Conservation (phyloP, 768 basidiomycete genomes). For the Mycena vulgaris region DNA sequence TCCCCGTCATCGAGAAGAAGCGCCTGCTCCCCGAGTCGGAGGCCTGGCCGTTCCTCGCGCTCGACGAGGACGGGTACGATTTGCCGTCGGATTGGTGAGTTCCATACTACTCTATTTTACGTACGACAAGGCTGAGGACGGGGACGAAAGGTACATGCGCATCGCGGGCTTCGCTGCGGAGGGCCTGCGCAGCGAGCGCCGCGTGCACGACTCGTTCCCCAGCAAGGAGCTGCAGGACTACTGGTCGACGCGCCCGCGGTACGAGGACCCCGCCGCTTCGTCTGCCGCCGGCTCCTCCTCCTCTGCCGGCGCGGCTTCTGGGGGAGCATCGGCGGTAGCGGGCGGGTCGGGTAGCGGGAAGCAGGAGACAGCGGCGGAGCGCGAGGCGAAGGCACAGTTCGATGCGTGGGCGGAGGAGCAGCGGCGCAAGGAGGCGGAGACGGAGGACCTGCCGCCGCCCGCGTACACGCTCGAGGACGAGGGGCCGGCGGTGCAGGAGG, state of each 20-base stretch:
- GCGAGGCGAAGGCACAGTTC: conserved; percentile 38
- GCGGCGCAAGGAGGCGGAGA: conserved; percentile 56
- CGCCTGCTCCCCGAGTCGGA: conserved; percentile 74
- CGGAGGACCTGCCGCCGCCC: conserved; percentile 74
- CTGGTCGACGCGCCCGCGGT: conserved; percentile 75
- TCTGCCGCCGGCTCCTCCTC: neutral
- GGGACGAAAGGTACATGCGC: conserved; percentile 84
- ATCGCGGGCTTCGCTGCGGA: conserved; percentile 82
- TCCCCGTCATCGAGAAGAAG: conserved; percentile 78
- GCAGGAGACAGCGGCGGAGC: conserved; percentile 32
- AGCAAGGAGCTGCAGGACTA: conserved; percentile 83
- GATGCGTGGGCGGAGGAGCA: conserved; percentile 59
- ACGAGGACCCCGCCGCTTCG: too few species aligned
- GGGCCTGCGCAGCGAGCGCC: conserved; percentile 75
- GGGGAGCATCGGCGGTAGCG: neutral
- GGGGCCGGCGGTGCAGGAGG: neutral
- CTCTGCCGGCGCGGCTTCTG: neutral
- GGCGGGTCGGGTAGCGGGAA: conserved; percentile 30
- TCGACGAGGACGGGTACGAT: conserved; percentile 85
- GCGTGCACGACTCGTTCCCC: conserved; percentile 75
- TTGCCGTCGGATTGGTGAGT: conserved; percentile 85
- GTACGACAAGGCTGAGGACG: neutral
- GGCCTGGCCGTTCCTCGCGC: conserved; percentile 73
- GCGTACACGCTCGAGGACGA: conserved; percentile 77
- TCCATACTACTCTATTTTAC: conserved; percentile 22